Percentiles rank a stretch among this genome's conserved stretches.
Conservation (phyloP, 2,329 filamentous ascomycete species). For the Neonectria magnoliae region DNA sequence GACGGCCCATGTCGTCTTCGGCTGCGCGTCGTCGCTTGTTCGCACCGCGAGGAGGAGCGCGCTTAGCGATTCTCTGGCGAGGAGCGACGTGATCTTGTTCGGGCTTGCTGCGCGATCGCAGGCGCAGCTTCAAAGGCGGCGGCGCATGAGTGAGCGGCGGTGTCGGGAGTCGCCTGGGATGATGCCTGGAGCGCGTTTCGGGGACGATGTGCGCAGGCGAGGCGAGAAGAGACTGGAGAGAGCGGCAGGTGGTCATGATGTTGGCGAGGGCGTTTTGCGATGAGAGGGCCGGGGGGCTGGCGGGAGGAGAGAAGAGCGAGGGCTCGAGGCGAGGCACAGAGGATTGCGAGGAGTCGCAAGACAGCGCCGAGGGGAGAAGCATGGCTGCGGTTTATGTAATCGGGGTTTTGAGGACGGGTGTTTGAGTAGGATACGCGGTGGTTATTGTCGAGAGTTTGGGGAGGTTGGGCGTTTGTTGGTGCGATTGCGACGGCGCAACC, state of each 20-base stretch:
- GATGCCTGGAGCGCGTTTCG: constrained; percentile 46
- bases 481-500: constrained; percentile 36
- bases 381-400: constrained; percentile 50
- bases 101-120: constrained; percentile 57
- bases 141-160: constrained; percentile 65
- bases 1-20: constrained; percentile 58
- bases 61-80: constrained; percentile 63
- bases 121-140: constrained; percentile 63
- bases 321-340: constrained; percentile 56
- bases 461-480: constrained; percentile 32
- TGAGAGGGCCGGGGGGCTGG: constrained; percentile 62
- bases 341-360: constrained; percentile 65
- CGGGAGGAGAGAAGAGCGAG: constrained; percentile 68
- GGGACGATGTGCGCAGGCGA: constrained; percentile 48
- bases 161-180: constrained; percentile 58
- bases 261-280: constrained; percentile 60
- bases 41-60: constrained; percentile 55
- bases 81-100: constrained; percentile 46
- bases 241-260: constrained; percentile 69
- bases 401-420: not conserved
- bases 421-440: constrained; percentile 6
- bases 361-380: constrained; percentile 68
- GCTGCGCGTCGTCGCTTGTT: constrained; percentile 64
- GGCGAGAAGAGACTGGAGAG: constrained; percentile 67
- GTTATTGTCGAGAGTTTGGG: constrained; percentile 12